Evolutionary conservation across 2,329 filamentous ascomycete genomes (phyloP), one percentile per base, ranked within the genome.

Genomic region (Scytalidium sp.): DNA sequence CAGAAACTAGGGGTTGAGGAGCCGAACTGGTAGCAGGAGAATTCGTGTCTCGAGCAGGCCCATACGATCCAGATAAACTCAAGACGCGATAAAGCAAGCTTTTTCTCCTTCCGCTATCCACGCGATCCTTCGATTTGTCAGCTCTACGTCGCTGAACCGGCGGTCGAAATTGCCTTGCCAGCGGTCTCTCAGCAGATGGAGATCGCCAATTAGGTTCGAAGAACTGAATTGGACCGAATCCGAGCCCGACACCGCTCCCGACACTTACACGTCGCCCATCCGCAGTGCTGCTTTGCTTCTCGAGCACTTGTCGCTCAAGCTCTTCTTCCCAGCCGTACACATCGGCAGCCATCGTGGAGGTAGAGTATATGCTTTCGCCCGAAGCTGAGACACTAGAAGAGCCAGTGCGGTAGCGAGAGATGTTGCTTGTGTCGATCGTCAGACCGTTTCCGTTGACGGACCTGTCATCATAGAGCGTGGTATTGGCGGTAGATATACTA

Each of bases 301-400:
- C 32, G 32, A 36, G 7, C 32, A 36, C 15, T n/a, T 36, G 32
- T 19, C 66, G 64, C 9, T 71, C 67, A 19, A 74, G 65, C 54
- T 75, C 75, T 9, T 75, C 75, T 51, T 81, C 76, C 78, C 78
- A 81, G 11, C 78, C 78, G 49, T 81, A 81, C 3, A 71, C 56
- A 49, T 81, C 76, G 2, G 67, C 61, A 5, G 63, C 62, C 3
- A 64, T 63, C 13, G 59, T 60, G 4, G 60, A 46, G 5, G 64
- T 64, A 2, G 63, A 61, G 36, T 64, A 62, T 22, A 64, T 63
- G 21, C 65, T 64, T n/a, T 59, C 54, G 20, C 60, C 51, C 10
- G 60, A 58, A 23, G 63, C 59, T 29, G 32, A 36, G 13, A 36
- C 6, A 36, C 6, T n/a, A 10, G 32, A 36, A 47, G 47, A 50